Evolutionary conservation across 2,329 filamentous ascomycete genomes (phyloP).

Genomic region (Onygena corvina): DNA sequence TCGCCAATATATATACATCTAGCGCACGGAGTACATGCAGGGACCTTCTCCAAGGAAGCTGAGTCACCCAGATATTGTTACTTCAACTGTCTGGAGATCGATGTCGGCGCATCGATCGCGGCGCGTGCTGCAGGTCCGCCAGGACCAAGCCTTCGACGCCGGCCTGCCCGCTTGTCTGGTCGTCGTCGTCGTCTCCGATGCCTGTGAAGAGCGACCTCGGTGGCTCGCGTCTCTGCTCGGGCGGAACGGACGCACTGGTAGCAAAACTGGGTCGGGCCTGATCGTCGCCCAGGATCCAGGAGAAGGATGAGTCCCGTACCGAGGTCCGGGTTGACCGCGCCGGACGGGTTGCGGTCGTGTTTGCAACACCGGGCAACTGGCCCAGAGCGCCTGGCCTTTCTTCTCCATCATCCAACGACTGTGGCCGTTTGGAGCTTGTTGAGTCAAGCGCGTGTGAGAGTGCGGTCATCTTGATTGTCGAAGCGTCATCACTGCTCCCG

Average conservation of each 20-base stretch:
- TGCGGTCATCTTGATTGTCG: too few species aligned
- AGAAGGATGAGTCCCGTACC: conserved; percentile 37
- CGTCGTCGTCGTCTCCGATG: conserved; percentile 9
- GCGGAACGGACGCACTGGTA: conserved; percentile 33
- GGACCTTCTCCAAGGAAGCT: too few species aligned
- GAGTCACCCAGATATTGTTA: too few species aligned
- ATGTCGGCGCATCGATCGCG: not conserved
- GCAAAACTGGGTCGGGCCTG: conserved; percentile 36
- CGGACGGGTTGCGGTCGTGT: conserved; percentile 17
- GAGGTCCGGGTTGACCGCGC: conserved; percentile 28
- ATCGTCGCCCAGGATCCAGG: conserved; percentile 40
- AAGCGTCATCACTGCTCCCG: not conserved
- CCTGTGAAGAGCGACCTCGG: conserved; percentile 20
- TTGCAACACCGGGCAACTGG: conserved; percentile 5
- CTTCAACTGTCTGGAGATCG: not conserved
- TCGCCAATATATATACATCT: too few species aligned
- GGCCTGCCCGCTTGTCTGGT: not conserved
- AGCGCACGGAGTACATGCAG: too few species aligned
- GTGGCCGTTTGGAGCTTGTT: too few species aligned
- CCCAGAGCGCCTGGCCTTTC: too few species aligned
- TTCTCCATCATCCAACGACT: too few species aligned
- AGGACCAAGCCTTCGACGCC: not conserved
- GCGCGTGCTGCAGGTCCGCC: conserved; percentile 1
- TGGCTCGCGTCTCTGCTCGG: conserved; percentile 30
- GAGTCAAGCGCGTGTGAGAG: too few species aligned